Evolutionary conservation across 108 stramenopile genomes (phyloP).

Genomic region (Epithemia pelagica): DNA sequence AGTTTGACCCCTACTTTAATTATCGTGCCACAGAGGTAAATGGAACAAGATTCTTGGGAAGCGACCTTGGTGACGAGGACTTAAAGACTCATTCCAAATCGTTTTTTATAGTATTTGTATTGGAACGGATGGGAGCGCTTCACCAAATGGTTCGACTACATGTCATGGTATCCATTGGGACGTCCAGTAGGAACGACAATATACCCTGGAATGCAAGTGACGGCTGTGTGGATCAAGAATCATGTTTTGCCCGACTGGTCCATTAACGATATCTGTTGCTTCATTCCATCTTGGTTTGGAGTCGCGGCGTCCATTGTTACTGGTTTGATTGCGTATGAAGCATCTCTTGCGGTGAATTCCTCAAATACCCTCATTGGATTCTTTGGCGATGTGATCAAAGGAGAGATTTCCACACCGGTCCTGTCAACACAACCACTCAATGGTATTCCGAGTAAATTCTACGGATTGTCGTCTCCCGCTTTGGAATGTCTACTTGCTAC

Average conservation of each 20-base stretch:
- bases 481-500: conserved; percentile 77
- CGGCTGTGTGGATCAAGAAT: conserved; percentile 81
- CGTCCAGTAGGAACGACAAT: conserved; percentile 97
- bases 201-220: conserved; percentile 97
- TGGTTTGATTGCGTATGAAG: conserved; percentile 73
- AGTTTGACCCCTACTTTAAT: conserved; percentile 95
- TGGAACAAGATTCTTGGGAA: conserved; percentile 4
- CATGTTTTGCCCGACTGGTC: conserved; percentile 46
- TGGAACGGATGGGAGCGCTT: conserved; percentile 66
- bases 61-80: too few species aligned
- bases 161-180: conserved; percentile 96
- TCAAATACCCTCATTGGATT: conserved; percentile 37
- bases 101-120: conserved; percentile 55
- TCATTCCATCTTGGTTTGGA: conserved; percentile 91
- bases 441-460: neutral
- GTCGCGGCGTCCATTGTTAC: conserved; percentile 61
- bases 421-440: neutral
- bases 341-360: conserved; percentile 50
- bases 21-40: conserved; percentile 90
- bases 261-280: conserved; percentile 87
- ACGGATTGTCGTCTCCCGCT: conserved; percentile 37
- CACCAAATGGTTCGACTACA: conserved; percentile 85
- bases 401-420: conserved; percentile 13
- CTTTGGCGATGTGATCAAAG: conserved; percentile 32
- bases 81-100: too few species aligned